Percentiles rank a stretch among this genome's conserved stretches.
These are phyloP conservation scores for Alternaria atra DNA, from an alignment of 2,329 filamentous ascomycete species.

Conservation along the genomic window DNA sequence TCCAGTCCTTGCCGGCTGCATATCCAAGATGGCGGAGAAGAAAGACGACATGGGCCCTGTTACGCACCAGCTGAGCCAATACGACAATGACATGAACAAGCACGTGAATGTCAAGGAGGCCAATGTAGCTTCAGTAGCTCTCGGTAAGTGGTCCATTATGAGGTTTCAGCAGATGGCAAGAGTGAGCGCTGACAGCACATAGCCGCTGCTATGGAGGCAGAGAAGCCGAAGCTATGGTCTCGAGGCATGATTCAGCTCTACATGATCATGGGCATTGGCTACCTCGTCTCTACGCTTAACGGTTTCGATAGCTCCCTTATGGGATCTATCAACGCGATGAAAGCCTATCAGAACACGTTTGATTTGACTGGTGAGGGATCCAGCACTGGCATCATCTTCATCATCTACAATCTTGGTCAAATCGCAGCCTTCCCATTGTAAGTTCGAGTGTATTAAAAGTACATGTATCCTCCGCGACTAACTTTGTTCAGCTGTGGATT, in stretches of 20 bases:
- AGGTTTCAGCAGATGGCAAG: background rate
- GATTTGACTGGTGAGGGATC: constrained; percentile 58
- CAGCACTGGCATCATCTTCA: constrained; percentile 59
- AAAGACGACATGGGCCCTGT: constrained; percentile 31
- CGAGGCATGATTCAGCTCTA: constrained; percentile 45
- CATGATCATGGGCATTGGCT: constrained; percentile 46
- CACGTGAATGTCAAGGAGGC: constrained; percentile 35
- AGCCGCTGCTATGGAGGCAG: constrained; percentile 46
- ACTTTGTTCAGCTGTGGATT: constrained; percentile 39
- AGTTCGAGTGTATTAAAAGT: background rate
- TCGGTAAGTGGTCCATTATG: constrained; percentile 26
- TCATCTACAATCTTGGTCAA: constrained; percentile 59
- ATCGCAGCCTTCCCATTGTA: constrained; percentile 59
- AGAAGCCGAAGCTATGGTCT: constrained; percentile 43
- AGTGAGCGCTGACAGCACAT: constrained; percentile 12
- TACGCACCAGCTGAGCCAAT: constrained; percentile 34
- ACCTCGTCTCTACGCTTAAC: constrained; percentile 48
- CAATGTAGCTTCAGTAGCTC: constrained; percentile 42
- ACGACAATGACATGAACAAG: constrained; percentile 35
- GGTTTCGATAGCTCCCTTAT: constrained; percentile 51
- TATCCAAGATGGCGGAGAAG: constrained; percentile 29
- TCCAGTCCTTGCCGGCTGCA: background rate
- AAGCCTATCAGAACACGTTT: constrained; percentile 61
- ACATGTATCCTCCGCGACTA: background rate
- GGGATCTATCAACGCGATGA: constrained; percentile 64